Conservation (phyloP, 352 stramenopile genomes). For the Phytopythium mirpurense region DNA sequence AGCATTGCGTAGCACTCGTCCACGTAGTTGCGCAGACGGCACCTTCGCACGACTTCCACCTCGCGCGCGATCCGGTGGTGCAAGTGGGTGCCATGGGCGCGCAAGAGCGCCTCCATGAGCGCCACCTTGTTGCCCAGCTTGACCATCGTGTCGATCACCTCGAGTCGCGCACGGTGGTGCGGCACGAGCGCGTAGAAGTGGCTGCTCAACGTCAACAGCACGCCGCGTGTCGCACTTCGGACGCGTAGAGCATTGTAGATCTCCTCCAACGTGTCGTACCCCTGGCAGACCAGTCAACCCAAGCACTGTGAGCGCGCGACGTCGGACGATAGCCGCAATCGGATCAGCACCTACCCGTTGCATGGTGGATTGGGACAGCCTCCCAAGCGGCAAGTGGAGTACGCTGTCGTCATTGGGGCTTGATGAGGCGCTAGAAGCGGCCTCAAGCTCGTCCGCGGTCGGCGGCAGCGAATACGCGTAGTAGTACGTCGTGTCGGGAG, state of each 20-base stretch:
- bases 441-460: conserved; percentile 14
- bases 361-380: conserved; percentile 53
- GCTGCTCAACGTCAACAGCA: conserved; percentile 44
- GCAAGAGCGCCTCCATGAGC: conserved; percentile 30
- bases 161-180: conserved; percentile 50
- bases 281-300: conserved; percentile 12
- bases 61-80: neutral
- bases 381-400: conserved; percentile 45
- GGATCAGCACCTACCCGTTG: conserved; percentile 30
- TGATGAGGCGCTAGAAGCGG: neutral
- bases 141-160: conserved; percentile 65
- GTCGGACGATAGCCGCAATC: neutral
- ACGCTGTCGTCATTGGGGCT: conserved; percentile 30
- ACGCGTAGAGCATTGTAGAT: conserved; percentile 52
- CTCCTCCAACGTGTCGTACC: conserved; percentile 56
- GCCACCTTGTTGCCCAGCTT: conserved; percentile 57
- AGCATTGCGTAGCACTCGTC: conserved; percentile 55
- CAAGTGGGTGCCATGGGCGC: neutral
- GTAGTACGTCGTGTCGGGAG: conserved; percentile 29
- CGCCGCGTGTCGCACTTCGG: conserved; percentile 26
- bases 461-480: conserved; percentile 23
- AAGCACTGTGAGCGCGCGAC: neutral
- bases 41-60: conserved; percentile 28
- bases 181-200: conserved; percentile 69
- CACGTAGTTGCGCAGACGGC: conserved; percentile 47